A percentile compares a stretch with the other conserved stretches of the same genome.
Conservation (phyloP, 2,329 filamentous ascomycete genomes). For the Sporothrix globosa region DNA sequence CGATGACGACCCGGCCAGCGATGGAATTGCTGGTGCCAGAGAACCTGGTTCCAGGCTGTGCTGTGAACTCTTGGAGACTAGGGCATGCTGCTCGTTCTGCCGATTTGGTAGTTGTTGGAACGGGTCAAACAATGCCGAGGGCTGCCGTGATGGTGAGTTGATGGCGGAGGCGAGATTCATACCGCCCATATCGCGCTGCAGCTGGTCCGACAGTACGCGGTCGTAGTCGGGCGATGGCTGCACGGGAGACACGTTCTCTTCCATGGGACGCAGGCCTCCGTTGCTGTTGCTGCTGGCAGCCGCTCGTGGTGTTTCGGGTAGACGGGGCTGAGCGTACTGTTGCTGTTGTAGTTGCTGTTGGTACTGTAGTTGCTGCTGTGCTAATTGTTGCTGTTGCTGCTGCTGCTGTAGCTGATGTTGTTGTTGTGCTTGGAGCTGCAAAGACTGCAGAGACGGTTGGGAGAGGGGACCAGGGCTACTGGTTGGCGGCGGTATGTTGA, state of each 20-base stretch:
- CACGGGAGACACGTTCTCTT: conserved; percentile 47
- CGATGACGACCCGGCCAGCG: not conserved
- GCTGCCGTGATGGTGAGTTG: conserved; percentile 22
- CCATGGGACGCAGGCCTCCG: conserved; percentile 49
- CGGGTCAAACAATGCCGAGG: conserved; percentile 16
- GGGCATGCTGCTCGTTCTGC: conserved; percentile 39
- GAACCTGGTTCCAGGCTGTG: conserved; percentile 44
- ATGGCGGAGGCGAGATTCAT: conserved; percentile 55
- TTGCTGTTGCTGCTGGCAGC: conserved; percentile 38
- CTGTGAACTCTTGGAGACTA: conserved; percentile 42
- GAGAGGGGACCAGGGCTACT: conserved; percentile 25
- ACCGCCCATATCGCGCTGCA: conserved; percentile 64
- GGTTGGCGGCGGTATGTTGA: conserved; percentile 31
- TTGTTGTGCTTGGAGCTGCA: conserved; percentile 19
- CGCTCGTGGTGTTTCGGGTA: conserved; percentile 33
- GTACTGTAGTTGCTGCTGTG: conserved; percentile 27
- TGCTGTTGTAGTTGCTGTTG: conserved; percentile 23
- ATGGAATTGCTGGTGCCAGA: not conserved
- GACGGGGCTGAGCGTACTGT: conserved; percentile 33
- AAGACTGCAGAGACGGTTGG: conserved; percentile 57
- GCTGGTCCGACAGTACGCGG: conserved; percentile 61
- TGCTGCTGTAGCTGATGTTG: conserved; percentile 31
- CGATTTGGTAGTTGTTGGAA: conserved; percentile 31
- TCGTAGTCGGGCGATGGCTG: conserved; percentile 64
- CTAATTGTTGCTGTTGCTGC: conserved; percentile 12